Base-by-base conservation (phyloP, 1,139 yeast species). In the Debaryomyces nepalensis region DNA sequence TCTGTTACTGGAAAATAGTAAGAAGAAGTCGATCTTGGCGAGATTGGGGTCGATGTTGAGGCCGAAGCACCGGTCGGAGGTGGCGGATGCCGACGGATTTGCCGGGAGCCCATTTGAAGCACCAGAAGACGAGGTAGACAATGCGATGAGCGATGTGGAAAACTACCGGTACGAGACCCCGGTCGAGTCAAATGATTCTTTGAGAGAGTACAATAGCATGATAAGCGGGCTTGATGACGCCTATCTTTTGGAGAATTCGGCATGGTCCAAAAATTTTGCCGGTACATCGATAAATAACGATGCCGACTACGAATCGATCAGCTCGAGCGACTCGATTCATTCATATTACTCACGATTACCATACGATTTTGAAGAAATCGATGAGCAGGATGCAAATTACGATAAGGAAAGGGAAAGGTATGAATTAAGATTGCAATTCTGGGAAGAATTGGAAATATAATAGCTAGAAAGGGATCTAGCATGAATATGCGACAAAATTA, bases 321-420 rank as follows among this genome's bases (percentile, higher is more conserved):
- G 46, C 32, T 49, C 56, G 18, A 42, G 48, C 6, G 53, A 58
- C 19, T 55, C 62, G n/a, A 52, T 57, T 29, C 51, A 57, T 9
- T 53, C 63, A n/a, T 47, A 45, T 33, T 55, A 50, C 41, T 51
- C 54, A 1, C 38, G 47, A 24, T 44, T 48, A 39, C 35, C 46
- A 20, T 33, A 41, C 9, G 49, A 48, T 16, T 42, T 39, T 10
- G 43, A 45, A 4, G 42, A 35, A 12, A 33, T 42, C 9, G 59
- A 56, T 32, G 55, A 54, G 16, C 53, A 54, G 6, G 33, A 31
- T 5, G 39, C 41, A 22, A 54, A 53, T 26, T 54, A 51, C 34
- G 68, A 65, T 26, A 61, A 58, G 44, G 75, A 71, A 34, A 53
- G 51, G 38, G 77, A 72, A 49, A 58, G 73, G 46, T 50, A 59